These are phyloP conservation scores for Aquilaria agallochum DNA, from an alignment of 441 rosid genomes.

Conservation along the genomic window DNA sequence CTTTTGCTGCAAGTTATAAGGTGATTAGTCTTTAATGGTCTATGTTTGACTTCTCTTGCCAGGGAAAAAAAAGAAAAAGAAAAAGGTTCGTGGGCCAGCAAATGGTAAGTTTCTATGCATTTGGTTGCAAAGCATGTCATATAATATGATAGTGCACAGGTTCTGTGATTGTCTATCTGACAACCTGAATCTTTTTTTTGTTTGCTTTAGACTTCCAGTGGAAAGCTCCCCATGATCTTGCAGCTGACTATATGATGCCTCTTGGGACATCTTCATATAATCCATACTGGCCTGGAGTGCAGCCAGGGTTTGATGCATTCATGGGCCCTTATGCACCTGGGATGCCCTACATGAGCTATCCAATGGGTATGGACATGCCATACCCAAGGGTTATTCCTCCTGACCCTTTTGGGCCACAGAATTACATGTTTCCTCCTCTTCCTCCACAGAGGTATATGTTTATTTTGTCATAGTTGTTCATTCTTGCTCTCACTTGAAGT, in stretches of 20 bases:
- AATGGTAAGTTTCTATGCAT: slow-evolving; percentile 37
- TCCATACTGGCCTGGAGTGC: slow-evolving; percentile 85
- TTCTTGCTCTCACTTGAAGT: not conserved
- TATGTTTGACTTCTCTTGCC: slow-evolving; percentile 18
- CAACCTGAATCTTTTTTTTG: slow-evolving; percentile 13
- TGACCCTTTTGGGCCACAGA: slow-evolving; percentile 60
- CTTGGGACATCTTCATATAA: slow-evolving; percentile 67
- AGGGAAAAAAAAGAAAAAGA: slow-evolving; percentile 94
- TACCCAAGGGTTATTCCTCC: slow-evolving; percentile 59
- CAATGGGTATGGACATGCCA: slow-evolving; percentile 57
- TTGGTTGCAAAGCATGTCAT: not conserved
- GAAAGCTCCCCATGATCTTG: slow-evolving; percentile 73
- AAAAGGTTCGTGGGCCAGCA: slow-evolving; percentile 68
- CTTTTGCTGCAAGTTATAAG: not conserved
- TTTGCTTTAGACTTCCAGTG: slow-evolving; percentile 65
- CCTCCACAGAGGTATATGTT: slow-evolving; percentile 59
- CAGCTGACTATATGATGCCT: slow-evolving; percentile 91
- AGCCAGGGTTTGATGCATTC: slow-evolving; percentile 80
- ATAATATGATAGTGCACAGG: slow-evolving; percentile 4
- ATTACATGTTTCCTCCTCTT: slow-evolving; percentile 53
- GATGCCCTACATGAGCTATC: slow-evolving; percentile 83
- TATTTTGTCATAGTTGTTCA: not conserved
- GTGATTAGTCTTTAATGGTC: not conserved
- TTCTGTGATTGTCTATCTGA: not conserved
- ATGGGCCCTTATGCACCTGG: slow-evolving; percentile 59